Evolutionary conservation across 768 basidiomycete genomes (phyloP).

Genomic region (Cytidiella melzeri): DNA sequence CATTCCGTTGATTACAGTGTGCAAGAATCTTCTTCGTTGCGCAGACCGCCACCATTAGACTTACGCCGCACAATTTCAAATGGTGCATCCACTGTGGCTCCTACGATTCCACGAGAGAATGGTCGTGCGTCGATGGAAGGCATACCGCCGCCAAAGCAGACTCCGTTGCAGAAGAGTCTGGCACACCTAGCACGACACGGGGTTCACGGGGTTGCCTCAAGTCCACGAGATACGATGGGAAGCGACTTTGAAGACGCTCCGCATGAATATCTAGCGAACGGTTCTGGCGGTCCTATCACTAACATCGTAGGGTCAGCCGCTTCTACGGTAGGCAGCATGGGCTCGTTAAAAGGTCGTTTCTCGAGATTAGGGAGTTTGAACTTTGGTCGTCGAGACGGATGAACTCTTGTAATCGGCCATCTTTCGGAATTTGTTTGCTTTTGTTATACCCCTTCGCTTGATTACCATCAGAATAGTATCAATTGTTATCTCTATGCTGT

Average conservation of each 20-base stretch:
- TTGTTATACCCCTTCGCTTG: conserved; percentile 6
- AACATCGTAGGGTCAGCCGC: conserved; percentile 36
- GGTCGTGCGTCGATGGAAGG: conserved; percentile 11
- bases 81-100: conserved; percentile 8
- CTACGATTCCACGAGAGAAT: conserved; percentile 14
- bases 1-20: not conserved
- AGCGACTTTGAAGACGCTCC: conserved; percentile 62
- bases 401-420: conserved; percentile 1
- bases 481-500: conserved; percentile 11
- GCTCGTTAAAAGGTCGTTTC: conserved; percentile 67
- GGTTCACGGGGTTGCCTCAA: conserved; percentile 75
- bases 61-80: conserved; percentile 10
- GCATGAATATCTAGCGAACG: conserved; percentile 71
- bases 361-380: conserved; percentile 72
- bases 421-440: conserved; percentile 1
- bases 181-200: conserved; percentile 80
- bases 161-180: conserved; percentile 73
- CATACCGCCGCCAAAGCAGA: conserved; percentile 42
- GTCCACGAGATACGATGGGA: conserved; percentile 54
- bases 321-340: conserved; percentile 61
- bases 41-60: conserved; percentile 12
- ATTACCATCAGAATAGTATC: conserved; percentile 13
- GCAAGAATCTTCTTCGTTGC: conserved; percentile 1
- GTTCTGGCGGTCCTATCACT: conserved; percentile 34
- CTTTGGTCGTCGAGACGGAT: conserved; percentile 43